Base-by-base conservation (phyloP, 345 rosid genomes). In the Nephelium lappaceum region DNA sequence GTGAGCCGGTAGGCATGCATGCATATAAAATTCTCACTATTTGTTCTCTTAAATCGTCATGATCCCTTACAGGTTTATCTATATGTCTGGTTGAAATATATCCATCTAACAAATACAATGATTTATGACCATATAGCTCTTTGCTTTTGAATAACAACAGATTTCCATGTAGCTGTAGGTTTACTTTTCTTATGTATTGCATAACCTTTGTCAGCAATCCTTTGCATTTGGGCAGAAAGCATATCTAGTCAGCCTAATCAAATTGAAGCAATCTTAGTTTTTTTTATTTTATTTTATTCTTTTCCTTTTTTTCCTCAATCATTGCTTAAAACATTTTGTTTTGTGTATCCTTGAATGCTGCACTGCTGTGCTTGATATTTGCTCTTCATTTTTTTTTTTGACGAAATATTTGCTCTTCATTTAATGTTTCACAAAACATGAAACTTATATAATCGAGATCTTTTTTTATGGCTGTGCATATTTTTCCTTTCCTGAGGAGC, bases 141-240 rank as follows among this genome's bases (percentile, higher is more conserved):
- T 73, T 49, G 63, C 38, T 39, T 41, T 24, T 43, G 27, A 61
- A 9, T 15, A 23, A 61, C 51, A 0, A n/a, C 18, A 16, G 8
- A 19, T 60, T 15, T 24, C 24, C 45, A 23, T 23, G 19, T 58
- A 41, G 23, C 67, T 49, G 27, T 21, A n/a, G 64, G 64, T 24
- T 25, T 49, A 23, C 57, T 39, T n/a, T 42, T 8, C 21, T 43
- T 9, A 11, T 19, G 42, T 19, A 5, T 73, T 58, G 43, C 45
- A 51, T 72, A 36, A 36, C 47, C 49, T 72, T 38, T 72, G 19
- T 53, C 2, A 25, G 75, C 11, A 53, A 72, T 72, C n/a, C 74
- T 36, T 31, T 6, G 18, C 19, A 5, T 31, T 31, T 18, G 36
- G 36, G 64, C 27, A 39, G 53, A 73, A 53, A 36, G 31, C 19